Evolutionary conservation across 495 filamentous ascomycete species (phyloP).

Genomic region (Tetracladium marchalianum): DNA sequence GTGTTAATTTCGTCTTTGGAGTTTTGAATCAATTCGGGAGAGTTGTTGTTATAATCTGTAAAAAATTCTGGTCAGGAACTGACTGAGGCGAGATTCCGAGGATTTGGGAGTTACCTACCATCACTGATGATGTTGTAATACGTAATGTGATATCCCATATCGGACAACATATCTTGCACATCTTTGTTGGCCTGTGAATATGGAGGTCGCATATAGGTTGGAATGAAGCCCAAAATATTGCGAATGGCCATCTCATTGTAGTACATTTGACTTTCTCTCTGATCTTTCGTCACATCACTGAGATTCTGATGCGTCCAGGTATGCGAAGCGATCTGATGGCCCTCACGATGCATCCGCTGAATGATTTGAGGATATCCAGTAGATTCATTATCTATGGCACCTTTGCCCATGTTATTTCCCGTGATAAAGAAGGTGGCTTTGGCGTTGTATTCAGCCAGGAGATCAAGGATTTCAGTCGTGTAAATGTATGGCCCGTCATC

Average conservation of each 20-base stretch:
- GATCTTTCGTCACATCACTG: constrained; percentile 35
- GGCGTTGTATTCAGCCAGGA: constrained; percentile 44
- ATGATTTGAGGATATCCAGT: neutral
- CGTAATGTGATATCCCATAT: constrained; percentile 58
- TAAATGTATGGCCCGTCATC: constrained; percentile 61
- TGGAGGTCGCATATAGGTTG: constrained; percentile 69
- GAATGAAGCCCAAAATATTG: constrained; percentile 58
- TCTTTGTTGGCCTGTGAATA: constrained; percentile 47
- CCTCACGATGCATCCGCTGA: constrained; percentile 48
- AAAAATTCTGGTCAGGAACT: constrained; percentile 59
- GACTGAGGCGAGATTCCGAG: constrained; percentile 53
- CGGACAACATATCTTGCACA: constrained; percentile 35
- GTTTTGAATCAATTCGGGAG: constrained; percentile 48
- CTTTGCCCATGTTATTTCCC: constrained; percentile 22
- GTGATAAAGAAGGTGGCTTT: constrained; percentile 63
- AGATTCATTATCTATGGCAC: constrained; percentile 4
- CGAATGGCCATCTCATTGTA: constrained; percentile 61
- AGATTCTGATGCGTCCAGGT: constrained; percentile 65
- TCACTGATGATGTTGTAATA: constrained; percentile 62
- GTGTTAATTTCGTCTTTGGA: constrained; percentile 61
- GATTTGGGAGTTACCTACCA: constrained; percentile 47
- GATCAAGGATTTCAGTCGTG: constrained; percentile 50
- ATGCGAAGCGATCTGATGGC: constrained; percentile 66
- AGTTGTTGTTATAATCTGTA: constrained; percentile 69
- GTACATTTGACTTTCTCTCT: constrained; percentile 48